Evolutionary conservation across 2,329 filamentous ascomycete genomes (phyloP), one percentile per base, ranked within the genome.

Genomic region (Pseudopithomyces maydicus): DNA sequence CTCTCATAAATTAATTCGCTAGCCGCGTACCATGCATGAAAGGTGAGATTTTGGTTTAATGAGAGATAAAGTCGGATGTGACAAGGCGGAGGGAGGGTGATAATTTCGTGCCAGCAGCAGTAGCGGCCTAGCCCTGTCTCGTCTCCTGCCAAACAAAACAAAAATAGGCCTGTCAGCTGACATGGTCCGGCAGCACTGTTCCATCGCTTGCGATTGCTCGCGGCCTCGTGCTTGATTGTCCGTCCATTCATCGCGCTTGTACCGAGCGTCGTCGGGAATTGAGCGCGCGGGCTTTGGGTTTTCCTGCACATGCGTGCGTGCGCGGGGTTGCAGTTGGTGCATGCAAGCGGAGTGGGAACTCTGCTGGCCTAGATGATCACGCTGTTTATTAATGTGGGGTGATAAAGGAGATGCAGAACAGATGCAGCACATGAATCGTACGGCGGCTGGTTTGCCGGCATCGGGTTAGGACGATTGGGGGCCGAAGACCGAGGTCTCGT

Each of bases 391-490:
- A 20, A 33, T 32, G 48, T 32, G 19, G 42, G 43, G 32, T 29
- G 35, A 26, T 22, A 20, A 47, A 44, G 14, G 41, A 53, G 50
- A 10, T 51, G 36, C 48, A 42, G 39, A 19, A 3, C 14, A 4
- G 45, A 23, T 48, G 46, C 33, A 26, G 35, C 19, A 48, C 33
- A 48, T 38, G 46, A 48, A 20, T 48, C 46, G 46, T 39, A 32
- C 46, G 46, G 41, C n/a, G 10, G n/a, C n/a, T 8, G 50, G 14
- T 29, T 53, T 53, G 50, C 50, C 50, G 50, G 39, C 45, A 53
- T 53, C 50, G 41, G 50, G 44, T 54, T 32, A 26, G 17, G 7
- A 22, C 43, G 19, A 19, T 53, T 53, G 50, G 50, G 50, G 50
- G 50, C 50, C 33, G 46, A 48, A 19, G 17, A 32, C 23, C n/a